These are phyloP conservation scores for Tillandsia leiboldiana DNA, from an alignment of 176 grass and related monocot genomes.

Conservation along the genomic window DNA sequence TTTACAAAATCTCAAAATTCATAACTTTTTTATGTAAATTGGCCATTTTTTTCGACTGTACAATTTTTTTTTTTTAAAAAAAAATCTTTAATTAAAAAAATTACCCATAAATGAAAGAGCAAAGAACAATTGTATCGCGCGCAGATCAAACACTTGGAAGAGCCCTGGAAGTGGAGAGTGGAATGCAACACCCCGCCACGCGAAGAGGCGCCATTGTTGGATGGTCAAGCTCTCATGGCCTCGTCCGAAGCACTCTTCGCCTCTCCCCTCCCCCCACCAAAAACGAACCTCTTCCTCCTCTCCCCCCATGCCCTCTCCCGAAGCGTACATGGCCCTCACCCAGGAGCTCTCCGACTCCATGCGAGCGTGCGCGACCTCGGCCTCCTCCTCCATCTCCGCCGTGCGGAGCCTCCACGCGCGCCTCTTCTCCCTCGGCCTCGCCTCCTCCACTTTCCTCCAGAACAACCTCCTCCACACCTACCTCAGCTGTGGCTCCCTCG, in stretches of 20 bases:
- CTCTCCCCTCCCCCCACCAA: background rate
- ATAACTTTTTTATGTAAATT: too few species aligned
- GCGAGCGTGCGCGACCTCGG: constrained; percentile 30
- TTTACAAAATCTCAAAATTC: too few species aligned
- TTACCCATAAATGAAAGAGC: too few species aligned
- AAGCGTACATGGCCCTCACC: constrained; percentile 63
- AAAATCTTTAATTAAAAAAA: too few species aligned
- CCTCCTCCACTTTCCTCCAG: constrained; percentile 71
- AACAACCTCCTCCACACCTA: constrained; percentile 80
- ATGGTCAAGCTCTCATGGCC: constrained; percentile 74
- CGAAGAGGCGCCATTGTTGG: constrained; percentile 20
- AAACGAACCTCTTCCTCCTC: constrained; percentile 1
- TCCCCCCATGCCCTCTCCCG: constrained; percentile 9
- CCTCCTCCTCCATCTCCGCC: constrained; percentile 23
- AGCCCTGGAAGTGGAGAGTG: background rate
- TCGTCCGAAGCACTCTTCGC: constrained; percentile 16
- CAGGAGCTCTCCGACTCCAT: constrained; percentile 56
- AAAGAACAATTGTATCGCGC: too few species aligned
- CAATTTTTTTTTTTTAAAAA: too few species aligned
- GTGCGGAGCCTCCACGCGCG: constrained; percentile 60
- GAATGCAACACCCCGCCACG: background rate
- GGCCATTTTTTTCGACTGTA: too few species aligned
- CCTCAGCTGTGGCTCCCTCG: constrained; percentile 52
- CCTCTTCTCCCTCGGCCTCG: constrained; percentile 63
- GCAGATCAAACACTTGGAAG: too few species aligned